Base-by-base conservation (phyloP, 148 eudicot genomes). In the Nepenthes gracilis region DNA sequence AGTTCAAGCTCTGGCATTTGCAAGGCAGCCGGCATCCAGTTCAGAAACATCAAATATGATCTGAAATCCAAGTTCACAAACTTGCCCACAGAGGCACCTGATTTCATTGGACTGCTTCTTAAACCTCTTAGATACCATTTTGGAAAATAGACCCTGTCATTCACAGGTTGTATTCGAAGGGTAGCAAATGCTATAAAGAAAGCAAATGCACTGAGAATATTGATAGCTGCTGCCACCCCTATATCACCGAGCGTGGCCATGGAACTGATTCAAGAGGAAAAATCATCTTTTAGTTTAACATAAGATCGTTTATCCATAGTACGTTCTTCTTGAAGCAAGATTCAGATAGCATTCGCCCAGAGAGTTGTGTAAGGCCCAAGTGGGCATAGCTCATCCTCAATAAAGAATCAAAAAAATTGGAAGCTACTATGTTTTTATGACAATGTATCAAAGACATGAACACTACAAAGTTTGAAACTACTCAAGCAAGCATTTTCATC, bases 1-100 rank as follows among this genome's bases (percentile, higher is more conserved):
- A 85, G 84, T 73, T 85, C 90, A 6, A 84, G 75, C 61, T 85
- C 86, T 2, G 90, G 90, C 90, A 85, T 85, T 63, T 67, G 73
- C 67, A 85, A 50, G 63, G 90, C 90, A 59, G 83, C 84, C 9
- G 84, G 86, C 78, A 85, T 76, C 90, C 90, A 85, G 65, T 71
- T 85, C 60, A 85, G 66, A 60, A 85, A 85, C 57, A 47, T 73
- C 59, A 81, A 45, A 60, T 85, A 85, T 33, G 90, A 72, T 15
- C 75, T 65, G 64, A 69, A 81, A 65, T 85, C 86, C 77, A 85
- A 72, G 67, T 85, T 85, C 47, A 85, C 80, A 64, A 81, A 59
- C 59, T 73, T 85, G 32, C 63, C 77, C 23, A 77, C 78, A 66
- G 79, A 70, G 49, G 78, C 68, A 48, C 84, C 82, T 5, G 84